Conservation (phyloP, 192 early-diverging fungal species). For the Rhizophagus clarus region DNA sequence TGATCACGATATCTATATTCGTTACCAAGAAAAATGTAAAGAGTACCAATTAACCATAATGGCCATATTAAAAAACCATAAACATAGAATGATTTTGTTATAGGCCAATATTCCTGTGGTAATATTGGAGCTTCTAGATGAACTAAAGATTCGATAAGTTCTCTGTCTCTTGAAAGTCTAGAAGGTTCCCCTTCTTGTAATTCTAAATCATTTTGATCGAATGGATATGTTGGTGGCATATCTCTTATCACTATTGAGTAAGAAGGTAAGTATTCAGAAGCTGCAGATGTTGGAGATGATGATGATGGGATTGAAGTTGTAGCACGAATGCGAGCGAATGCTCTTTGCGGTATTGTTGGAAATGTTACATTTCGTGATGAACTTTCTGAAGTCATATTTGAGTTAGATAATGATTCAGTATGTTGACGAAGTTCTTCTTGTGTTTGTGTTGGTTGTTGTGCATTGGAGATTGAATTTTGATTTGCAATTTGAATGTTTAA, state of each 20-base stretch:
- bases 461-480: too few relatives aligned
- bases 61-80: conserved; percentile 23
- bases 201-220: not conserved
- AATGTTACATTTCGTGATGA: not conserved
- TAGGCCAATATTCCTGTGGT: conserved; percentile 12
- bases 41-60: conserved; percentile 3
- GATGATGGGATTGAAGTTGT: not conserved
- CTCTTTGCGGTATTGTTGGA: conserved; percentile 1
- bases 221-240: not conserved
- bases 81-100: conserved; percentile 17
- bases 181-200: not conserved
- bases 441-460: too few relatives aligned
- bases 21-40: not conserved
- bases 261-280: not conserved
- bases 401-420: not conserved
- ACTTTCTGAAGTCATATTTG: not conserved
- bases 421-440: too few relatives aligned
- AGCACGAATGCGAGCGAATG: not conserved
- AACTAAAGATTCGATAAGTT: not conserved
- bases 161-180: not conserved
- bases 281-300: too few relatives aligned
- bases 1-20: not conserved
- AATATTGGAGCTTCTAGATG: not conserved
- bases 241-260: not conserved
- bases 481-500: too few relatives aligned